Base-by-base conservation (phyloP, 306 rosid genomes). In the Acacia crassicarpa region DNA sequence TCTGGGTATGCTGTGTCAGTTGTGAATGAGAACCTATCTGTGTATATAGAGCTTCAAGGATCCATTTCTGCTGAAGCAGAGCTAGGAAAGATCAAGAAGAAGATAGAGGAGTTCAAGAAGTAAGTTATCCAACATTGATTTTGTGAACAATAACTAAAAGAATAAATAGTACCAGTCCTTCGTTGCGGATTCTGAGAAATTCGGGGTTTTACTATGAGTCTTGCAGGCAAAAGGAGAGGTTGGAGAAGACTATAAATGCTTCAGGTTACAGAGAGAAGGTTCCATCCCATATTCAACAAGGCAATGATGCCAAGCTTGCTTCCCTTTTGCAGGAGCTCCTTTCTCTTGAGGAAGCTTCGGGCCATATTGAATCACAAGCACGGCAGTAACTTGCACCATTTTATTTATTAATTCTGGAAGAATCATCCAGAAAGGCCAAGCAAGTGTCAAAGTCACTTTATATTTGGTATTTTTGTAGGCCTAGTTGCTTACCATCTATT, bases 201-300 rank as follows among this genome's bases (percentile, higher is more conserved):
- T 43, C 1, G 33, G 65, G 41, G 58, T 27, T 72, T 77, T 78
- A 25, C 45, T 58, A 1, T 10, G 3, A 66, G 33, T 46, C 1
- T 13, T 84, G 76, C 86, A 84, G 86, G 81, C 90, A 90, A 87
- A 89, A 82, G 41, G 98, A 89, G 54, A 95, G 80, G 87, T 76
- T 91, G 25, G 88, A 85, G 23, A 91, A 84, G 91, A 87, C 72
- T 73, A 85, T 89, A 78, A 89, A 79, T 53, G 90, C 87, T 35
- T 46, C 90, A 30, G 94, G 98, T n/a, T 95, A 95, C 89, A 88
- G 76, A 82, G 95, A 91, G 74, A 95, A 93, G 89, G 97, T 89
- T 48, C 87, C 87, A 0, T 69, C 78, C 10, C 75, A 88, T 17
- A 84, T 93, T 54, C 90, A 90, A 72, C 84, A 86, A 3, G 93